Percentiles rank a stretch among this genome's conserved stretches.
phyloP scores from a whole-genome alignment of 495 filamentous ascomycete species.

The Astrocystis sublimbata region DNA sequence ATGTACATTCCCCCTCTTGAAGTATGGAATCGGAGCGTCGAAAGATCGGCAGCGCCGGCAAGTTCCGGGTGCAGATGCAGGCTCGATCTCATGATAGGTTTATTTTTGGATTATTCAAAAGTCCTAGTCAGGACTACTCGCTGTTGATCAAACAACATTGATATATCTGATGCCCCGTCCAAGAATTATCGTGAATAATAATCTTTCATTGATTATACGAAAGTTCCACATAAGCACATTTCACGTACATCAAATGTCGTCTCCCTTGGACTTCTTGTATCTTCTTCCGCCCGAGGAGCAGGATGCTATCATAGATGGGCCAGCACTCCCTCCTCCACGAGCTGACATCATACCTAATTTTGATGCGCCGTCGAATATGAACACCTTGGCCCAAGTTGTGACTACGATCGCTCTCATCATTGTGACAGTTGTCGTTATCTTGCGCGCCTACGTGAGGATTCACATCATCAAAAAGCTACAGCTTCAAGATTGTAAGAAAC shows the following conservation, averaged over 20 bases:
- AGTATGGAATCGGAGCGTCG: no score
- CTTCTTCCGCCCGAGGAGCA: slow-evolving; percentile 13
- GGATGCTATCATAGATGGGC: slow-evolving; percentile 15
- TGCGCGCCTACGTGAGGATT: slow-evolving; percentile 16
- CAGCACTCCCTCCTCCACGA: slow-evolving; percentile 23
- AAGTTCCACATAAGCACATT: neutral
- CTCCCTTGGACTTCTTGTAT: slow-evolving; percentile 12
- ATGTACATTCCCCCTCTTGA: no score
- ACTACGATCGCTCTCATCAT: slow-evolving; percentile 17
- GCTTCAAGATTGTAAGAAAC: slow-evolving; percentile 14
- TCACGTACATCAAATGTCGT: neutral
- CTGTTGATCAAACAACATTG: no score
- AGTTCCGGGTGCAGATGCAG: no score
- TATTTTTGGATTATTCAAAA: no score
- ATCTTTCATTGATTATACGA: neutral
- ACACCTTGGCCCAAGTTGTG: slow-evolving; percentile 15
- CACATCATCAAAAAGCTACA: slow-evolving; percentile 7
- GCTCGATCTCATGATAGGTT: no score
- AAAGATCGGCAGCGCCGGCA: no score
- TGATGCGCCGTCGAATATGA: slow-evolving; percentile 27
- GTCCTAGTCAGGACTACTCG: no score
- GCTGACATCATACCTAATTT: slow-evolving; percentile 18
- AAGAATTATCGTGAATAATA: no score
- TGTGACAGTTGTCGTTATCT: neutral
- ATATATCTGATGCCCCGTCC: no score